phyloP scores from a whole-genome alignment of 208 protist genomes.

The Leishmania aethiopica region DNA sequence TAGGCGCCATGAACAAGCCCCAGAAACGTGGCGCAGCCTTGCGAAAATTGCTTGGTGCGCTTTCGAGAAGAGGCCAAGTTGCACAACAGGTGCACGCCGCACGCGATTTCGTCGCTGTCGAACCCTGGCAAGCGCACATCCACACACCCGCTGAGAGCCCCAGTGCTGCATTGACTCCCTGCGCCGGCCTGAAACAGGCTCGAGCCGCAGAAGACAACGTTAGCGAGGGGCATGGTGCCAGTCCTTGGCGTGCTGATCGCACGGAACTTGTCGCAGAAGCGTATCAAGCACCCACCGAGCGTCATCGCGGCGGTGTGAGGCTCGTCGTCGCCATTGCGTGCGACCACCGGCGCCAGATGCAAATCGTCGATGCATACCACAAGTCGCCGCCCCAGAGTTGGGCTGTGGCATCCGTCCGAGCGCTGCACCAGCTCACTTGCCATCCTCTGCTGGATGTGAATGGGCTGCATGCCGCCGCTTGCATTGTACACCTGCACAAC shows the following conservation, averaged over 20 bases:
- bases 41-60: slow-evolving; percentile 52
- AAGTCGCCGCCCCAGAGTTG: slow-evolving; percentile 65
- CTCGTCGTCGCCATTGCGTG: slow-evolving; percentile 6
- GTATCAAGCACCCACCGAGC: slow-evolving; percentile 55
- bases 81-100: slow-evolving; percentile 62
- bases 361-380: slow-evolving; percentile 88
- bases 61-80: slow-evolving; percentile 48
- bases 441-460: slow-evolving; percentile 65
- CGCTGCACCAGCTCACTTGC: slow-evolving; percentile 43
- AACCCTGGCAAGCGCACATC: slow-evolving; percentile 64
- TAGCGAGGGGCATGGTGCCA: slow-evolving; percentile 57
- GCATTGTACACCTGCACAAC: slow-evolving; percentile 50
- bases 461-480: slow-evolving; percentile 47
- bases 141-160: slow-evolving; percentile 38
- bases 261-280: slow-evolving; percentile 65
- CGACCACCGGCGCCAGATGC: slow-evolving; percentile 44
- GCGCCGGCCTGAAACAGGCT: slow-evolving; percentile 15
- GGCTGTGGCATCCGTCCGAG: slow-evolving; percentile 57
- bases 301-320: slow-evolving; percentile 12
- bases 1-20: slow-evolving; percentile 39
- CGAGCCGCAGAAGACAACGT: slow-evolving; percentile 68
- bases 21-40: slow-evolving; percentile 53
- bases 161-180: slow-evolving; percentile 16
- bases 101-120: slow-evolving; percentile 58
- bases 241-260: slow-evolving; percentile 61